Percentiles rank a stretch among this genome's conserved stretches.
phyloP scores from a whole-genome alignment of 139 green algal genomes.

The Closterium sp. region DNA sequence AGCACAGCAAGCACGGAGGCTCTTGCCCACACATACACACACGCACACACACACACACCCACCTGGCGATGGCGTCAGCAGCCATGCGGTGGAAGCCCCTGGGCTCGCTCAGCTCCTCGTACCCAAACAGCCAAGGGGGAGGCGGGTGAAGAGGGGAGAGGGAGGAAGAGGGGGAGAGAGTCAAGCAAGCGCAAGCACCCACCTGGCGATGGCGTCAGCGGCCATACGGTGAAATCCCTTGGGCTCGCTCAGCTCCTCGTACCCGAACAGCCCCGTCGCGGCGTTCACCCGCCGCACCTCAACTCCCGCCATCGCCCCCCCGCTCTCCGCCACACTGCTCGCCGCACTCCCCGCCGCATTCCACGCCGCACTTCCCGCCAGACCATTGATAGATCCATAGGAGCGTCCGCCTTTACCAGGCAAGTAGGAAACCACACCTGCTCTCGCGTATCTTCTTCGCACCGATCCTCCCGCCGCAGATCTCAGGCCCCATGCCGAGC shows the following conservation, averaged over 20 bases:
- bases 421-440: not conserved
- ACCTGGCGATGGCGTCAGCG: not conserved
- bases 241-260: not conserved
- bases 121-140: not conserved
- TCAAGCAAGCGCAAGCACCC: too few species aligned
- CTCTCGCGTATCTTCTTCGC: not conserved
- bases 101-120: not conserved
- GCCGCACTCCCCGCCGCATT: not conserved
- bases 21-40: too few species aligned
- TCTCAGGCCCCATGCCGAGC: not conserved
- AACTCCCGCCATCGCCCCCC: not conserved
- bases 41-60: too few species aligned
- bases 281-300: not conserved
- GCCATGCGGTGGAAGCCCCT: not conserved
- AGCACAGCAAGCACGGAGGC: too few species aligned
- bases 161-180: too few species aligned
- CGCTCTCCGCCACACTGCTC: not conserved
- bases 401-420: not conserved
- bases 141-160: too few species aligned
- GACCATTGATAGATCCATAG: not conserved
- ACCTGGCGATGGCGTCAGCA: not conserved
- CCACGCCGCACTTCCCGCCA: not conserved
- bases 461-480: not conserved
- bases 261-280: not conserved
- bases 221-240: not conserved